Conservation (phyloP, 176 grass and related monocot species). For the Sorghum bicolor region DNA sequence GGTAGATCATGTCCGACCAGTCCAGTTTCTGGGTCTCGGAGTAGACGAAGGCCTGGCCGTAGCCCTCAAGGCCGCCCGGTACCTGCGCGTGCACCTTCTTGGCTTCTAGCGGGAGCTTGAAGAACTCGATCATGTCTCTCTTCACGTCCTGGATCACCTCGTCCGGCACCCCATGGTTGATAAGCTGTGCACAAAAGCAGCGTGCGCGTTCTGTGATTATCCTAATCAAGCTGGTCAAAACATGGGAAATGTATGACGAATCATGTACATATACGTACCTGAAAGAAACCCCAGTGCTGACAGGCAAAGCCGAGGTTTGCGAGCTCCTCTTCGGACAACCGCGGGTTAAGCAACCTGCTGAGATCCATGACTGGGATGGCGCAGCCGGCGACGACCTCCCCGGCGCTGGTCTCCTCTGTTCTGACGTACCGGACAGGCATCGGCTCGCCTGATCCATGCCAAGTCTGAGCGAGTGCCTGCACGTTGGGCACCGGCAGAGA, state of each 20-base stretch:
- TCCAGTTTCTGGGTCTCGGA: slow-evolving; percentile 42
- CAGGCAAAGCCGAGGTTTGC: no score
- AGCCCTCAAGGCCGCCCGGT: slow-evolving; percentile 19
- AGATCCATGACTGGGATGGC: slow-evolving; percentile 12
- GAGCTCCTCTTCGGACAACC: no score
- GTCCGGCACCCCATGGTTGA: background rate
- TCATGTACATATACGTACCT: no score
- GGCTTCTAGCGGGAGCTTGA: slow-evolving; percentile 15
- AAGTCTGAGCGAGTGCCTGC: slow-evolving; percentile 33
- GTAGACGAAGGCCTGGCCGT: slow-evolving; percentile 39
- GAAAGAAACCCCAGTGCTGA: no score
- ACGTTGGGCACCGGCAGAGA: slow-evolving; percentile 45
- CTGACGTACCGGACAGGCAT: slow-evolving; percentile 40
- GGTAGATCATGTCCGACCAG: slow-evolving; percentile 35
- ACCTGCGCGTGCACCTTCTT: slow-evolving; percentile 14
- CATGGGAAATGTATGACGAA: no score
- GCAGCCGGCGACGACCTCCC: slow-evolving; percentile 8
- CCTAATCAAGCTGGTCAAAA: no score
- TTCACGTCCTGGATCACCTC: no score
- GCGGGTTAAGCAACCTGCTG: no score
- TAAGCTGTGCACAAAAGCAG: background rate
- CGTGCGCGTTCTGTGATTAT: no score
- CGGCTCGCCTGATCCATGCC: background rate
- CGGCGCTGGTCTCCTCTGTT: background rate
- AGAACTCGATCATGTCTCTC: no score